Evolutionary conservation across 2,329 filamentous ascomycete species (phyloP), one percentile per base, ranked within the genome.

Genomic region (Blastomyces percursus): DNA sequence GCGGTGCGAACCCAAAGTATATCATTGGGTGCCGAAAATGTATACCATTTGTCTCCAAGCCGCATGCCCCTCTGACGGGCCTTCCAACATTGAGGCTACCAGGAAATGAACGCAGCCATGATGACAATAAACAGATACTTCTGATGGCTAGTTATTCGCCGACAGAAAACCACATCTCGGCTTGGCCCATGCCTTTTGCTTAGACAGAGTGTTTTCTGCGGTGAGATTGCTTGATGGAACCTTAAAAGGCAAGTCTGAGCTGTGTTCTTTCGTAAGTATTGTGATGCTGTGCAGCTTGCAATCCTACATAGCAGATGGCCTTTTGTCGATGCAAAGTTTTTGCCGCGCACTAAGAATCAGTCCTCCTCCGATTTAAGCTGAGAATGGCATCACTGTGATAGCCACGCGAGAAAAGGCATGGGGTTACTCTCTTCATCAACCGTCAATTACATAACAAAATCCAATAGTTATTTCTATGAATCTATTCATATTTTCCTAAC

Each of bases 111-210:
- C 3, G 66, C 71, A 72, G 72, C 72, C 63, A 70, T 76, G 74
- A 76, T 75, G 74, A 76, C 72, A 73, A 65, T 69, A 70, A 72
- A 70, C 73, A 76, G 74, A 76, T 76, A 76, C 74, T 76, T 76
- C 73, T 69, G 74, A 76, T 71, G 69, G 66, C 67, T 52, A 58
- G 60, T 61, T 56, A 24, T 40, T n/a, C n/a, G 55, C 12, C 5
- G 62, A 57, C 9, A 57, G 46, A 51, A 48, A 55, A 61, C 60
- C 54, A 30, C 52, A 40, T 32, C 44, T 42, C 32, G n/a, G 42
- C 59, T 60, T 14, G 32, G 58, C 44, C 27, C 54, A 40, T 51
- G n/a, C 27, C 40, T 42, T 55, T 30, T 11, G 11, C 46, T 60
- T 7, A 27, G 38, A 16, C 38, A 16, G 19, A 54, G 60, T 27